A percentile compares a stretch with the other conserved stretches of the same genome.
phyloP scores from a whole-genome alignment of 2,329 filamentous ascomycete species.

The Cyphellophora attinorum region DNA sequence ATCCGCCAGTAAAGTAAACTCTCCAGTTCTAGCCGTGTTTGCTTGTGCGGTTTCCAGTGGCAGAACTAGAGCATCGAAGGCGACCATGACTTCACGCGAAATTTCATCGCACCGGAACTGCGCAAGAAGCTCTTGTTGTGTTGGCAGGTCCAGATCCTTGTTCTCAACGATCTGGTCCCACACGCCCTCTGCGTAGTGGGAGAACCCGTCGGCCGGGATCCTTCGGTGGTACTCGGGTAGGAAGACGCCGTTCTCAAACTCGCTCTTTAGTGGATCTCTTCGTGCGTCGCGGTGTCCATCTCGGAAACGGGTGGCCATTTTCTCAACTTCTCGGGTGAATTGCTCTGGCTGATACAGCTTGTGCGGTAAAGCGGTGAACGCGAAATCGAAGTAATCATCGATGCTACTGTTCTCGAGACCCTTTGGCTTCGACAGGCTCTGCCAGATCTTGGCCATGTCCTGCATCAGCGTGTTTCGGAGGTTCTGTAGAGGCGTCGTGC shows the following conservation, averaged over 20 bases:
- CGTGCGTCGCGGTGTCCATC: constrained; percentile 67
- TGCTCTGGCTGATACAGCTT: constrained; percentile 93
- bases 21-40: constrained; percentile 63
- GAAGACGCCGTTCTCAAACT: constrained; percentile 73
- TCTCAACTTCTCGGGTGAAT: constrained; percentile 71
- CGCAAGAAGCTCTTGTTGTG: constrained; percentile 90
- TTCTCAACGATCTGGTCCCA: constrained; percentile 99
- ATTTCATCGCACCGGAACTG: constrained; percentile 99
- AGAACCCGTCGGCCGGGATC: constrained; percentile 95
- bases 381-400: constrained; percentile 97
- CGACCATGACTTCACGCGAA: constrained; percentile 71
- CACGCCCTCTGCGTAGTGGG: constrained; percentile 82
- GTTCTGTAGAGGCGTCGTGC: constrained; percentile 80
- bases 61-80: constrained; percentile 70
- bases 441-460: constrained; percentile 87
- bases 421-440: constrained; percentile 78
- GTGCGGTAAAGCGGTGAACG: constrained; percentile 89
- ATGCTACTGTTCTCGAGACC: constrained; percentile 83
- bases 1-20: constrained; percentile 60
- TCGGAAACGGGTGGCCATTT: constrained; percentile 71
- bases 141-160: constrained; percentile 93
- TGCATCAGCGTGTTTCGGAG: constrained; percentile 82
- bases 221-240: constrained; percentile 89
- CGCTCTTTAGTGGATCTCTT: constrained; percentile 48
- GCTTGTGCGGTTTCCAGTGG: constrained; percentile 82